Conservation (phyloP, 164 flowering plant genomes). For the Vitis labrusca region DNA sequence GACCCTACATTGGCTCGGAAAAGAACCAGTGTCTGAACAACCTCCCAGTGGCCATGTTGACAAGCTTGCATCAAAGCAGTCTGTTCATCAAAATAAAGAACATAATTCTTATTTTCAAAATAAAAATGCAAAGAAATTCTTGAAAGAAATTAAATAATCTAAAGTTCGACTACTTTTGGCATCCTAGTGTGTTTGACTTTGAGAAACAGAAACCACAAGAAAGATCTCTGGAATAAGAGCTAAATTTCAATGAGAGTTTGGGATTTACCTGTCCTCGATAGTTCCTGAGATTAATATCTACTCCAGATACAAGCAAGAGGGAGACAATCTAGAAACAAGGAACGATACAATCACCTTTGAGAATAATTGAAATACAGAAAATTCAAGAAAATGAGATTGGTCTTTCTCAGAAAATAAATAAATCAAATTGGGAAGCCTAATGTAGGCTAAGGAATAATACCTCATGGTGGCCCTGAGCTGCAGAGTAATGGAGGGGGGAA, state of each 20-base stretch:
- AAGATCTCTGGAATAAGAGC: background rate
- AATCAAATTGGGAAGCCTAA: background rate
- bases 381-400: background rate
- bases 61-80: constrained; percentile 99
- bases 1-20: constrained; percentile 78
- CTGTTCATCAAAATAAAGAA: constrained; percentile 36
- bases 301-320: constrained; percentile 84
- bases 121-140: background rate
- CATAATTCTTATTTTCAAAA: background rate
- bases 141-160: background rate
- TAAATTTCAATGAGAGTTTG: constrained; percentile 1
- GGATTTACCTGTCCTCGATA: constrained; percentile 87
- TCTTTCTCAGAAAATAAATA: background rate
- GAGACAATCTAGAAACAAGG: constrained; percentile 61
- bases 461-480: constrained; percentile 98
- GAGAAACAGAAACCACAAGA: too few relatives aligned
- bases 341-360: background rate
- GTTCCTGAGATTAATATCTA: constrained; percentile 87
- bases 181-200: too few relatives aligned
- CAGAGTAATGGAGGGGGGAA: constrained; percentile 95
- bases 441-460: constrained; percentile 32
- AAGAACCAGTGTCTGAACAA: constrained; percentile 80
- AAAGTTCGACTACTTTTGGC: too few relatives aligned
- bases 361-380: background rate
- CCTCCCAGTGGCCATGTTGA: constrained; percentile 99